These are phyloP conservation scores for Glycine latifolia DNA, from an alignment of 306 rosid genomes.

Conservation along the genomic window DNA sequence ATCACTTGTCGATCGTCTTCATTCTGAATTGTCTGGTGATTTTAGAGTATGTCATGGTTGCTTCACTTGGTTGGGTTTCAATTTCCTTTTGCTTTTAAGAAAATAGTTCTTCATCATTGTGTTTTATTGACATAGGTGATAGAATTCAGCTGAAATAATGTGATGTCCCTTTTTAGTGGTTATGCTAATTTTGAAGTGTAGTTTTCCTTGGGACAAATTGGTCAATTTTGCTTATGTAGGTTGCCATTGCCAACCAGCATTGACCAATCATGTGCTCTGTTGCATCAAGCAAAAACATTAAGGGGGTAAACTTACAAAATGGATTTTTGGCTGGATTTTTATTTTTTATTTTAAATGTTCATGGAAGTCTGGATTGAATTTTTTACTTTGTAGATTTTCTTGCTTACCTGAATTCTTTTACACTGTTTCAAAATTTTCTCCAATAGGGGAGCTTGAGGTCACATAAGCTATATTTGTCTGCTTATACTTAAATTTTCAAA, in stretches of 20 bases:
- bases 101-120: constrained; percentile 7
- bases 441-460: not conserved
- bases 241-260: not conserved
- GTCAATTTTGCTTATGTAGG: too few relatives aligned
- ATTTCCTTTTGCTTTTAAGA: not conserved
- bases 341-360: not conserved
- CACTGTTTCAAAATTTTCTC: not conserved
- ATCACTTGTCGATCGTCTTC: constrained; percentile 71
- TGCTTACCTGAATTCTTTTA: not conserved
- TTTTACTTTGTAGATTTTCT: not conserved
- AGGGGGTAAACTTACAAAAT: too few relatives aligned
- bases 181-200: constrained; percentile 23
- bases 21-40: constrained; percentile 82
- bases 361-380: too few relatives aligned
- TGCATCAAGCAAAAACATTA: too few relatives aligned
- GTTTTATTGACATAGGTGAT: constrained; percentile 7
- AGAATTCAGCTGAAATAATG: constrained; percentile 33
- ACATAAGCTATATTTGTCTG: constrained; percentile 21
- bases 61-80: constrained; percentile 1
- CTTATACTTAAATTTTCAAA: not conserved
- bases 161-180: constrained; percentile 11
- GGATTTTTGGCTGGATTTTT: constrained; percentile 23
- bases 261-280: not conserved
- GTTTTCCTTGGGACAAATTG: not conserved
- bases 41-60: constrained; percentile 69